Base-by-base conservation (phyloP, 1,139 yeast species). In the Suhomyces maxii region DNA sequence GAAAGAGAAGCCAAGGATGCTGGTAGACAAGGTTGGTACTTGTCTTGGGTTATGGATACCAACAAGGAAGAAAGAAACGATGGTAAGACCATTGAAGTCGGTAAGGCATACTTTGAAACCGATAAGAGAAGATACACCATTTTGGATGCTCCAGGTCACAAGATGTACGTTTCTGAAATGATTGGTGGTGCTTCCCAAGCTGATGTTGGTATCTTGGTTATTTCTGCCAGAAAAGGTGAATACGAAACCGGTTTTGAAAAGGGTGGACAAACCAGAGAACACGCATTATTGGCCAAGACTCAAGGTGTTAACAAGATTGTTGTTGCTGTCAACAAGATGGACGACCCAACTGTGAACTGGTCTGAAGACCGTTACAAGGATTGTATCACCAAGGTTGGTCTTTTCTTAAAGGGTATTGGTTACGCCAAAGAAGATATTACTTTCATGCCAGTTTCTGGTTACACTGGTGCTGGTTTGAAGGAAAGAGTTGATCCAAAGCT, bases 121-220 rank as follows among this genome's bases (percentile, higher is more conserved):
- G 98, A 91, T 40, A 90, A 89, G 76, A 87, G 99, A 75, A 86
- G 98, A 71, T 93, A 93, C 76, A 91, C 99, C 40, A 90, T 93
- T 59, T 82, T 93, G 68, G 99, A 93, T 71, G 99, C 99, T 8
- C 99, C 99, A 54, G 99, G 99, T 41, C 99, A 93, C 77, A 93
- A 93, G 75, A 87, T 93, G 89, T 93, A 93, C 66, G 97, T 93
- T 54, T 89, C 97, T 47, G 96, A 91, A 70, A 93, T 93, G 99
- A 95, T 95, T 77, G 98, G 98, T 61, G 99, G 99, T 69, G 99
- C 99, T 10, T 90, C 99, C 37, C 99, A 93, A 76, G 99, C 98
- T 44, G 99, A 93, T 72, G 93, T 93, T 53, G 99, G 98, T 71
- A 84, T 93, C 58, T 82, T 93, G 66, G 98, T 93, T 49, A 93